Evolutionary conservation across 148 eudicot genomes (phyloP).

Genomic region (Amaranthus hypochondriacus): DNA sequence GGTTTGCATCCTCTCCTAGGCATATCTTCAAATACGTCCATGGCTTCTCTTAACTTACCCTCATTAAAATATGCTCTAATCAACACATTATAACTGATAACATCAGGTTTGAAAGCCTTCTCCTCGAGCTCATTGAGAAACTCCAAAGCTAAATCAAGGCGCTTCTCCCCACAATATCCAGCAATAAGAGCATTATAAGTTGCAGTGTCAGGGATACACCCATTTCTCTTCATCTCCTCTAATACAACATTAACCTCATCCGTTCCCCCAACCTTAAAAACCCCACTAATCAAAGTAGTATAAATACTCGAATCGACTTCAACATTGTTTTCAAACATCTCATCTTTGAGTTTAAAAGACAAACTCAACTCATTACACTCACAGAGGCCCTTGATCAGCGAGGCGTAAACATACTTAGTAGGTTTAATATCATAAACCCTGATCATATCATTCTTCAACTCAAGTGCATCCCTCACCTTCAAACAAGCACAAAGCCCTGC

Average conservation of each 20-base stretch:
- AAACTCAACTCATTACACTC: slow-evolving; percentile 26
- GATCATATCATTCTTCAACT: slow-evolving; percentile 49
- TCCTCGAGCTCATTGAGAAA: slow-evolving; percentile 48
- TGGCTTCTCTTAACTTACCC: slow-evolving; percentile 42
- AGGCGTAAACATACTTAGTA: slow-evolving; percentile 36
- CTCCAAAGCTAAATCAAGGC: slow-evolving; percentile 46
- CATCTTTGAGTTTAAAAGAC: slow-evolving; percentile 59
- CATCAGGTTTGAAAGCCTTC: slow-evolving; percentile 49
- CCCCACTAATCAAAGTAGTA: slow-evolving; percentile 53
- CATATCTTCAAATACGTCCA: slow-evolving; percentile 60
- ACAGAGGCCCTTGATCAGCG: slow-evolving; percentile 72
- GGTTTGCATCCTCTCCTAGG: slow-evolving; percentile 62
- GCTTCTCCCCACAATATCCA: slow-evolving; percentile 51
- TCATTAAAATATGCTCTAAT: slow-evolving; percentile 45
- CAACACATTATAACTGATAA: slow-evolving; percentile 49
- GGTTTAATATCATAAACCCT: slow-evolving; percentile 42
- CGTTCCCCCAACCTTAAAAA: slow-evolving; percentile 52
- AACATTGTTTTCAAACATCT: slow-evolving; percentile 42
- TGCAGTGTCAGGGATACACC: slow-evolving; percentile 44
- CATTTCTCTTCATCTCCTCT: slow-evolving; percentile 52
- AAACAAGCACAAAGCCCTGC: slow-evolving; percentile 41
- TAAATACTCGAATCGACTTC: slow-evolving; percentile 36
- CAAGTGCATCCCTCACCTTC: slow-evolving; percentile 44
- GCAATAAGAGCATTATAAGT: slow-evolving; percentile 58
- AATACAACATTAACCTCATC: slow-evolving; percentile 41